These are phyloP conservation scores for Extremus antarcticus DNA, from an alignment of 495 filamentous ascomycete species.

Conservation along the genomic window DNA sequence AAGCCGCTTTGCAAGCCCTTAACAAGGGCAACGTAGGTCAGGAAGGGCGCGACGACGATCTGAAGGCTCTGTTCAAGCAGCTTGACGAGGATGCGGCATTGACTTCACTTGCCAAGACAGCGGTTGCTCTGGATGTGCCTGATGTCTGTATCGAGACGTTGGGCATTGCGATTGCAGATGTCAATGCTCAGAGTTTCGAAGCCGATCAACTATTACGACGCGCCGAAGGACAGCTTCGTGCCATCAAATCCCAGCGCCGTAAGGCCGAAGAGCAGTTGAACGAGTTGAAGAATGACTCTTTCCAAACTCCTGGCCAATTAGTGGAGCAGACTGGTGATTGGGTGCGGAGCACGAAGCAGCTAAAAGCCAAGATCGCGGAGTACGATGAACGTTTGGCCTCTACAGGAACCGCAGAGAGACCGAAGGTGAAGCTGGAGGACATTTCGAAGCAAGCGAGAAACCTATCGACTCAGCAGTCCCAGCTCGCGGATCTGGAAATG, in stretches of 20 bases:
- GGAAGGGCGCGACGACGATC: conserved; percentile 1
- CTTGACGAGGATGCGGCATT: conserved; percentile 24
- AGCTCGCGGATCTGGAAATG: conserved; percentile 46
- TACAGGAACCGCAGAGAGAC: not conserved
- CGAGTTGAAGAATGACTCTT: conserved; percentile 30
- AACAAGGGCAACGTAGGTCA: conserved; percentile 18
- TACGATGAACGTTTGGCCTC: conserved; percentile 40
- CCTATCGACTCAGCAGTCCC: conserved; percentile 38
- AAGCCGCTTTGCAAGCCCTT: conserved; percentile 38
- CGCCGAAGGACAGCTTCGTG: conserved; percentile 5
- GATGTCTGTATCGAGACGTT: conserved; percentile 22
- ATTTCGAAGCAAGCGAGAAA: conserved; percentile 41
- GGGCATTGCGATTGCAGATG: conserved; percentile 12
- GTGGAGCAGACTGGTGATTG: conserved; percentile 51
- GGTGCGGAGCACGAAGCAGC: conserved; percentile 48
- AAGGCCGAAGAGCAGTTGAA: conserved; percentile 28
- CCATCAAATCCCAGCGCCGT: conserved; percentile 8
- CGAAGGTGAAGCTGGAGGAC: conserved; percentile 39
- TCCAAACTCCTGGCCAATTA: conserved; percentile 40
- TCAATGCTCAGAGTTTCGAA: conserved; percentile 10
- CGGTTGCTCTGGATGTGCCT: conserved; percentile 24
- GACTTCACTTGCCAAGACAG: conserved; percentile 25
- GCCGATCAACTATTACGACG: conserved; percentile 1
- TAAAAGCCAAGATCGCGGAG: conserved; percentile 47
- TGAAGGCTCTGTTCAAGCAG: conserved; percentile 14